Base-by-base conservation (phyloP, 2,329 filamentous ascomycete genomes). In the Claviceps spartinae region DNA sequence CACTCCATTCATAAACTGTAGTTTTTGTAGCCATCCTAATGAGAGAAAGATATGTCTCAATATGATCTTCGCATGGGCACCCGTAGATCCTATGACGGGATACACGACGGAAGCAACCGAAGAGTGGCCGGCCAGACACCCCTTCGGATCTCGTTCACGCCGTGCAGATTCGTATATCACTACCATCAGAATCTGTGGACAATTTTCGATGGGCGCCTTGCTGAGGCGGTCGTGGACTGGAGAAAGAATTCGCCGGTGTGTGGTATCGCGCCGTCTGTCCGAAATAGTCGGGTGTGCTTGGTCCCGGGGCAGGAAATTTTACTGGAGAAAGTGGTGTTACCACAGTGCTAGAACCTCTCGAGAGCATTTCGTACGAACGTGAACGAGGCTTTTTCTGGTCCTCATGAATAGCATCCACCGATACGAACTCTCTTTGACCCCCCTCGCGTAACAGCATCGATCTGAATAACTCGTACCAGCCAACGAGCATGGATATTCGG, bases 401-500 rank as follows among this genome's bases (percentile, higher is more conserved):
- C 54, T 79, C 75, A 59, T 71, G 68, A 55, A 78, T 78, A 47
- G 89, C 88, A 63, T 96, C 91, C 46, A 86, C 83, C 41, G 88
- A 94, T 57, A 95, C 86, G 61, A 96, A 97, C 66, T 97, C 91
- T 60, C 81, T 79, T 63, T 85, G 80, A 54, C 68, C 72, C 50
- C 72, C 69, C 38, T 69, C 67, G 54, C 80, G 68, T 5, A 13
- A 37, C 26, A 51, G 40, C 48, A 72, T 62, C 40, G 67, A 65
- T 51, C 66, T 71, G 58, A 82, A 66, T 43, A 90, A 69, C 26
- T 94, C 82, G 43, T 73, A 59, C 93, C 93, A 98, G 56, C 86
- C 93, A 3, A 74, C 78, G 52, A 94, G 73, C 83, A 97, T 94
- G n/a, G 86, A 84, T 65, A 79, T 82, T 50, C 90, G 84, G 40